A percentile compares a stretch with the other conserved stretches of the same genome.
These are phyloP conservation scores for Hansenula sp. DNA, from an alignment of 1,139 yeast genomes.

Conservation along the genomic window DNA sequence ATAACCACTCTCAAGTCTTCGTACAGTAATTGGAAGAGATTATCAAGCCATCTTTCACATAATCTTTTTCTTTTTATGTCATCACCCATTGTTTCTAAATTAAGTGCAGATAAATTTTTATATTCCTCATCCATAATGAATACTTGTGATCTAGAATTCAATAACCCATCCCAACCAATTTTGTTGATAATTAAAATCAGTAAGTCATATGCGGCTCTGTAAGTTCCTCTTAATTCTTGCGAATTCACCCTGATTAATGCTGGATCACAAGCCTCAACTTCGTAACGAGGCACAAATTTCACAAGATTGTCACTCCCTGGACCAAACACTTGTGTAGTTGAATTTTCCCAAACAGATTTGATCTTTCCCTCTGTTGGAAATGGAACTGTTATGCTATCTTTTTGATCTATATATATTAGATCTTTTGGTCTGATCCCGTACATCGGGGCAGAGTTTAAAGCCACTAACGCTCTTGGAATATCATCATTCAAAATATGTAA, in stretches of 20 bases:
- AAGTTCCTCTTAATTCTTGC: slow-evolving; percentile 71
- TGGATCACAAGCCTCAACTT: slow-evolving; percentile 56
- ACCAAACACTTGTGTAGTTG: slow-evolving; percentile 48
- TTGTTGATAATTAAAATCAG: slow-evolving; percentile 55
- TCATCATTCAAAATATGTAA: slow-evolving; percentile 69
- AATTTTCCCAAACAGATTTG: slow-evolving; percentile 45
- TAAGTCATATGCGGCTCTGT: slow-evolving; percentile 73
- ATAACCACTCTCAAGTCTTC: slow-evolving; percentile 85
- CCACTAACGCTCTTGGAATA: slow-evolving; percentile 70
- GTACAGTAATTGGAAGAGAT: slow-evolving; percentile 77
- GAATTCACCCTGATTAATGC: slow-evolving; percentile 71
- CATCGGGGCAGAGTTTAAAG: slow-evolving; percentile 91
- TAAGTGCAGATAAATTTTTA: slow-evolving; percentile 8
- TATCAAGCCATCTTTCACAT: slow-evolving; percentile 94
- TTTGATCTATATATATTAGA: slow-evolving; percentile 52
- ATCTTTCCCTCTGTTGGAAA: slow-evolving; percentile 67
- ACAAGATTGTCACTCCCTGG: slow-evolving; percentile 44
- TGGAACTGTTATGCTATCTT: slow-evolving; percentile 69
- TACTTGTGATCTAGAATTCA: slow-evolving; percentile 74
- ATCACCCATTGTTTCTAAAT: neutral
- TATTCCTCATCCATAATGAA: slow-evolving; percentile 97
- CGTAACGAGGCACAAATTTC: slow-evolving; percentile 36
- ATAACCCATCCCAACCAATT: slow-evolving; percentile 88
- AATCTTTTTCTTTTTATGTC: slow-evolving; percentile 50
- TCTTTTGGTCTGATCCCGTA: slow-evolving; percentile 65